Conservation (phyloP, 495 filamentous ascomycete genomes). For the Penicillium samsonianum region DNA sequence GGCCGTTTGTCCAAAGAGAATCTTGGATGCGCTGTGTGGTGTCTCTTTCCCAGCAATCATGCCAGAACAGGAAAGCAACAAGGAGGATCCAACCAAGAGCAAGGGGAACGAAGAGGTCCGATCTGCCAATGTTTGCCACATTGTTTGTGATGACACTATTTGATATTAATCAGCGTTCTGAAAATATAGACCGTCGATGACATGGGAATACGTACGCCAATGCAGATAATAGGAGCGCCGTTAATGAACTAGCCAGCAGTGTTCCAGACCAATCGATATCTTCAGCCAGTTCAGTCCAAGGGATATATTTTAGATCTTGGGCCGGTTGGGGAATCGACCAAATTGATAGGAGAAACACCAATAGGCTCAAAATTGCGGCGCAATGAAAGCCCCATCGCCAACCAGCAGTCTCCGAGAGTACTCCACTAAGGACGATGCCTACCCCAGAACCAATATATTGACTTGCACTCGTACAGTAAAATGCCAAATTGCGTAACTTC, state of each 20-base stretch:
- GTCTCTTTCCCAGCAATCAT: slow-evolving; percentile 45
- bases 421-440: slow-evolving; percentile 48
- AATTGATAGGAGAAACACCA: slow-evolving; percentile 35
- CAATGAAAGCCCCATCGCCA: slow-evolving; percentile 51
- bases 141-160: slow-evolving; percentile 36
- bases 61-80: slow-evolving; percentile 47
- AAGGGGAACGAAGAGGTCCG: slow-evolving; percentile 39
- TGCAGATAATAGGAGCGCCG: slow-evolving; percentile 45
- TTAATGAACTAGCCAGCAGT: slow-evolving; percentile 32
- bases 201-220: slow-evolving; percentile 39
- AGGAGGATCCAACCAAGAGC: slow-evolving; percentile 43
- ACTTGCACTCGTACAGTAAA: slow-evolving; percentile 45
- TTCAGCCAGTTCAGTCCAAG: slow-evolving; percentile 26
- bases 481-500: slow-evolving; percentile 45
- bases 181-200: background rate
- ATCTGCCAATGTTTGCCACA: slow-evolving; percentile 32
- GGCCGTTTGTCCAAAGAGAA: slow-evolving; percentile 50
- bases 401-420: slow-evolving; percentile 47
- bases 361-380: slow-evolving; percentile 38
- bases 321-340: slow-evolving; percentile 34
- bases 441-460: slow-evolving; percentile 50
- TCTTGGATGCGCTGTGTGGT: slow-evolving; percentile 48
- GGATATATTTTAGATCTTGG: slow-evolving; percentile 7
- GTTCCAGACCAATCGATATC: slow-evolving; percentile 54
- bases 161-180: background rate